A percentile compares a stretch with the other conserved stretches of the same genome.
Evolutionary conservation across 345 rosid genomes (phyloP).

Genomic region (Rubroshorea leprosula): DNA sequence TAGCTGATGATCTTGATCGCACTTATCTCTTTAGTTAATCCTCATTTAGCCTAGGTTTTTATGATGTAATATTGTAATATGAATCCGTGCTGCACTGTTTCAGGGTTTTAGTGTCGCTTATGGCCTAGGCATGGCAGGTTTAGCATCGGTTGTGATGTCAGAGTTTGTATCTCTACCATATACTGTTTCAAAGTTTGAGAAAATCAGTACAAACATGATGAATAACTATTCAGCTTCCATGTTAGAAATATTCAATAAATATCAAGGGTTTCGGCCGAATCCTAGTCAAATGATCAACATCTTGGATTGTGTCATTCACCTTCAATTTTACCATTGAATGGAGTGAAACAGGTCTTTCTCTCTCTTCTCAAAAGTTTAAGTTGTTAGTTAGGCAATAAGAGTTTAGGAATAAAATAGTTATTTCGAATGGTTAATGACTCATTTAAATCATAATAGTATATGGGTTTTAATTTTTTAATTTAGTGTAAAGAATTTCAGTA

Average conservation of each 20-base stretch:
- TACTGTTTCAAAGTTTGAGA: neutral
- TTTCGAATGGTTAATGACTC: too few species aligned
- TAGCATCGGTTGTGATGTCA: constrained; percentile 58
- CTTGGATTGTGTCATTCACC: constrained; percentile 41
- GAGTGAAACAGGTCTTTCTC: constrained; percentile 39
- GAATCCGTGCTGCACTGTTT: neutral
- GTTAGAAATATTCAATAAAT: neutral
- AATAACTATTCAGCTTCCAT: neutral
- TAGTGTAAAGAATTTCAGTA: too few species aligned
- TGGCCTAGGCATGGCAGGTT: constrained; percentile 42
- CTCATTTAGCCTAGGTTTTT: neutral
- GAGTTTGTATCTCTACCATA: constrained; percentile 32
- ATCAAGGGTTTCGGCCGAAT: too few species aligned
- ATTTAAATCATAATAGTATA: too few species aligned
- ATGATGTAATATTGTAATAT: neutral
- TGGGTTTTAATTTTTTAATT: too few species aligned
- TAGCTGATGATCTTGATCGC: too few species aligned
- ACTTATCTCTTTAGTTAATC: too few species aligned
- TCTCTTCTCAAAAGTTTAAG: too few species aligned
- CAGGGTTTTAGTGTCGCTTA: constrained; percentile 33
- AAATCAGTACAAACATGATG: neutral
- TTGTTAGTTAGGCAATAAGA: too few species aligned
- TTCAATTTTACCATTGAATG: constrained; percentile 49
- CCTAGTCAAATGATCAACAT: constrained; percentile 36
- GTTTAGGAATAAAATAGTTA: too few species aligned